These are phyloP conservation scores for Hypericum perforatum DNA, from an alignment of 345 rosid genomes.

Conservation along the genomic window DNA sequence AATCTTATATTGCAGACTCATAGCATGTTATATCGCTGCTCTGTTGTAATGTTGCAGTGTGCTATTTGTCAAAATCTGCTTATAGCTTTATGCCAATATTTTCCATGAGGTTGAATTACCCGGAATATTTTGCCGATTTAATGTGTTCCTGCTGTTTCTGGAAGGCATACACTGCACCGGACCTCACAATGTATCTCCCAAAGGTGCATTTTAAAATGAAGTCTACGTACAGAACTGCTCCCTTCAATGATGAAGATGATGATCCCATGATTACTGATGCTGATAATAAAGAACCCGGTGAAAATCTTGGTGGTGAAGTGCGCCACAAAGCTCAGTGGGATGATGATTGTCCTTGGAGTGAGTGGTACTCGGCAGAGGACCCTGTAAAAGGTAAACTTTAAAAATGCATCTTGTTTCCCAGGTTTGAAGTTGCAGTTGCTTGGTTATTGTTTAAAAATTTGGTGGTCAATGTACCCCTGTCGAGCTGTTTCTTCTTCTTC, in stretches of 20 bases:
- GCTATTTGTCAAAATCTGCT: not conserved
- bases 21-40: not conserved
- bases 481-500: too few species aligned
- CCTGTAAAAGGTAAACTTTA: constrained; percentile 56
- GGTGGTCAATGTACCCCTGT: too few species aligned
- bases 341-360: constrained; percentile 98
- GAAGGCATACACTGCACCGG: constrained; percentile 77
- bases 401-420: too few species aligned
- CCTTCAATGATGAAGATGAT: constrained; percentile 51
- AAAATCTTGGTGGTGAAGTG: constrained; percentile 32
- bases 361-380: constrained; percentile 97
- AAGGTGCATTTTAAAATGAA: constrained; percentile 75
- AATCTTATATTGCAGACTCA: too few species aligned
- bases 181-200: constrained; percentile 53
- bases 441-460: too few species aligned
- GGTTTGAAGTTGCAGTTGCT: too few species aligned
- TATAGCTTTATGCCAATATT: not conserved
- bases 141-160: constrained; percentile 14
- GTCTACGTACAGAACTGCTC: constrained; percentile 72
- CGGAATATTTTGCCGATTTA: constrained; percentile 3
- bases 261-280: constrained; percentile 38
- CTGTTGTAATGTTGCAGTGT: not conserved
- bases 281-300: constrained; percentile 42
- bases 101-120: not conserved
- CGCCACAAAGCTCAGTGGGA: constrained; percentile 67